A percentile compares a stretch with the other conserved stretches of the same genome.
Conservation (phyloP, 257 asterid species). For the Solanum sejunctum region DNA sequence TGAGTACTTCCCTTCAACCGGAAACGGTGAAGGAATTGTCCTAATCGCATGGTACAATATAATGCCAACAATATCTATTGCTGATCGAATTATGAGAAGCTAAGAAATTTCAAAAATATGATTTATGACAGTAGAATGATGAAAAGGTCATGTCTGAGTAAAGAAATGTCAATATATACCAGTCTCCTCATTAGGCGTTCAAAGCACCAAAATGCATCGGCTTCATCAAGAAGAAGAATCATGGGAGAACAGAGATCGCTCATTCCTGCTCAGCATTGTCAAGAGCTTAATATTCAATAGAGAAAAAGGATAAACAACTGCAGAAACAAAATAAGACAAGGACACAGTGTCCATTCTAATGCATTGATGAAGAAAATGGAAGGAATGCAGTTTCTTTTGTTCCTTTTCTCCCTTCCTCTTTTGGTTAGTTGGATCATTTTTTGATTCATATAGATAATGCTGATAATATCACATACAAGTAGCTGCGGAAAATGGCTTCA, state of each 20-base stretch:
- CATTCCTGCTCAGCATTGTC: slow-evolving; percentile 59
- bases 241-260: slow-evolving; percentile 97
- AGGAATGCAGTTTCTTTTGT: background rate
- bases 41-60: background rate
- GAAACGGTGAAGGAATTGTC: background rate
- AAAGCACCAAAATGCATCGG: slow-evolving; percentile 97
- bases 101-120: background rate
- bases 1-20: background rate
- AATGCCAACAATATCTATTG: background rate
- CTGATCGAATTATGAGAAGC: background rate
- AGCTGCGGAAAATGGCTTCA: background rate
- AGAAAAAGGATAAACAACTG: background rate
- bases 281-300: background rate
- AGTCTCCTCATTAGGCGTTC: slow-evolving; percentile 79
- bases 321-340: background rate
- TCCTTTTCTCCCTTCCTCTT: background rate
- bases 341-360: background rate
- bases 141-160: background rate
- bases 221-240: slow-evolving; percentile 87
- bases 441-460: background rate
- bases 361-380: background rate
- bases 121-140: background rate
- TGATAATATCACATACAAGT: background rate
- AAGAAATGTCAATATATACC: slow-evolving; percentile 25
- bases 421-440: background rate